phyloP scores from a whole-genome alignment of 1,284 basidiomycete genomes.

The Ustilago curta region DNA sequence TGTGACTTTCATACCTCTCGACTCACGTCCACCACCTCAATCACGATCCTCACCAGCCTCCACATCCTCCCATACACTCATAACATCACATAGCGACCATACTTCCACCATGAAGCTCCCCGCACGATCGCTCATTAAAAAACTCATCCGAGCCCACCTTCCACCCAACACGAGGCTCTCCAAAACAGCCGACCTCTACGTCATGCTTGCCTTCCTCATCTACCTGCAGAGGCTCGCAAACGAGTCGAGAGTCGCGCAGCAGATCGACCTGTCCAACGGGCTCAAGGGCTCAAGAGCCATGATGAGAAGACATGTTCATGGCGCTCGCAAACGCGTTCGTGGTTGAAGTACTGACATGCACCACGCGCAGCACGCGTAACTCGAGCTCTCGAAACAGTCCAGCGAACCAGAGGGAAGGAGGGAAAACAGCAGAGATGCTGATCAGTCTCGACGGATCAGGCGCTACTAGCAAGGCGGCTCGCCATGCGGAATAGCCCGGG shows the following conservation, averaged over 20 bases:
- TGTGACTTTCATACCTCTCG: constrained; percentile 1
- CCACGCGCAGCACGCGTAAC: not conserved
- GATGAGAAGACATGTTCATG: constrained; percentile 40
- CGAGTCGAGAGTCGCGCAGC: constrained; percentile 42
- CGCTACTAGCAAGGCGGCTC: no score
- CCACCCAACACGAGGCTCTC: constrained; percentile 43
- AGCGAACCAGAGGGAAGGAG: no score
- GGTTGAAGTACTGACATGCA: constrained; percentile 10
- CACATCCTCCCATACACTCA: not conserved
- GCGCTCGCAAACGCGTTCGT: constrained; percentile 44
- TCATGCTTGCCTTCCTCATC: constrained; percentile 49
- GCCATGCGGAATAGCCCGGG: no score
- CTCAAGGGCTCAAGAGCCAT: constrained; percentile 32
- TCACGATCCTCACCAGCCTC: not conserved
- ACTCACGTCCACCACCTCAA: constrained; percentile 4
- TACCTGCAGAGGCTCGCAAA: constrained; percentile 48
- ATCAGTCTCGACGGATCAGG: no score
- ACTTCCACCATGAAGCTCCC: constrained; percentile 38
- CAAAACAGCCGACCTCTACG: constrained; percentile 48
- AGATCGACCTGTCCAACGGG: constrained; percentile 46
- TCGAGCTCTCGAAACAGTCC: not conserved
- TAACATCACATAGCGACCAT: not conserved
- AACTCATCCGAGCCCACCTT: constrained; percentile 43
- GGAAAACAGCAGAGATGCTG: no score
- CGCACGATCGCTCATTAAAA: constrained; percentile 44